phyloP scores from a whole-genome alignment of 441 rosid genomes.

The Gossypium laxum region DNA sequence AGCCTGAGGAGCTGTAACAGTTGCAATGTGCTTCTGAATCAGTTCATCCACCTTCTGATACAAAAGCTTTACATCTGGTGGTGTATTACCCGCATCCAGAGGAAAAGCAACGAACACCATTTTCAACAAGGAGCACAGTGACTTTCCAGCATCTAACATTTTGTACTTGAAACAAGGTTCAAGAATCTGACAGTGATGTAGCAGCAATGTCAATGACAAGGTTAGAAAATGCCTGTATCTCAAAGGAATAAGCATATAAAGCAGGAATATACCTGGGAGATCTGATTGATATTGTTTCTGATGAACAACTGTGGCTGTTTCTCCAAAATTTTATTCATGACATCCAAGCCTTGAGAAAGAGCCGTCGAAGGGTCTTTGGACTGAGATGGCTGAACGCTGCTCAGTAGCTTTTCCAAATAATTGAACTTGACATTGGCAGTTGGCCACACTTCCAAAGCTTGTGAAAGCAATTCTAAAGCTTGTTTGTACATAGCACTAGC shows the following conservation, averaged over 20 bases:
- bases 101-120: constrained; percentile 89
- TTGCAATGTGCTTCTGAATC: constrained; percentile 69
- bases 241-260: constrained; percentile 18
- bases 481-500: constrained; percentile 82
- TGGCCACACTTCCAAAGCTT: constrained; percentile 98
- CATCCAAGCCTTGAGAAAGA: constrained; percentile 92
- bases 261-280: constrained; percentile 59
- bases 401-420: constrained; percentile 71
- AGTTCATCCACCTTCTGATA: constrained; percentile 79
- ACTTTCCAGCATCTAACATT: constrained; percentile 91
- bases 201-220: constrained; percentile 9
- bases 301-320: constrained; percentile 92
- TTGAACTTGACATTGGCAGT: constrained; percentile 89
- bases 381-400: constrained; percentile 83
- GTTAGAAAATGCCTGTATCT: constrained; percentile 3
- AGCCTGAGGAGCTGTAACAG: constrained; percentile 51
- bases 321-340: constrained; percentile 96
- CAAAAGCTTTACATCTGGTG: constrained; percentile 59
- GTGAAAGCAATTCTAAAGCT: constrained; percentile 83
- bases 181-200: constrained; percentile 50
- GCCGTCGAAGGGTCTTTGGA: constrained; percentile 89
- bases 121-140: constrained; percentile 84
- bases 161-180: constrained; percentile 92
- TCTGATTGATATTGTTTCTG: constrained; percentile 78
- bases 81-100: constrained; percentile 52